Evolutionary conservation across 2,329 filamentous ascomycete species (phyloP), one percentile per base, ranked within the genome.

Genomic region (Chrysoporthe puriensis): DNA sequence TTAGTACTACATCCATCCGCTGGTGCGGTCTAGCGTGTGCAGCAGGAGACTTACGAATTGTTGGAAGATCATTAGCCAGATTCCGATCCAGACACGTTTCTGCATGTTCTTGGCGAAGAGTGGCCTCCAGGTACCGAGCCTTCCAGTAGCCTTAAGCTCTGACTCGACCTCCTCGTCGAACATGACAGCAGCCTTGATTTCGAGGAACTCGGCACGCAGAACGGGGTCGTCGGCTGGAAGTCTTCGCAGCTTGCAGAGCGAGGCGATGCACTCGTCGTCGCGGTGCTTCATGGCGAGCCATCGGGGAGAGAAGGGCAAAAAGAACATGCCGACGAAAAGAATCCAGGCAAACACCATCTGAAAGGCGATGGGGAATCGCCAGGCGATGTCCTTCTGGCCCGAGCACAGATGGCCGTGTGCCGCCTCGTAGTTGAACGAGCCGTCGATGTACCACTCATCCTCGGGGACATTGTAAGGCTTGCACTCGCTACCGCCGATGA

Each of bases 171-270:
- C 70, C 52, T 72, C 68, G 46, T 76, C 74, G 36, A 76, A 74
- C 21, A 73, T 70, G 13, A 72, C 63, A 14, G 71, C 69, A 1
- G 73, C 74, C 36, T 74, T 74, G 66, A 77, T 76, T 64, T 76
- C 74, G 18, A 75, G 71, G 60, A 72, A 74, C 63, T 77, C 75
- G 32, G 72, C 64, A n/a, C 71, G 69, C 36, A 76, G 61, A 9
- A 70, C 54, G 1, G 70, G 69, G 56, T 75, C 69, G 21, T 74
- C 71, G 0, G 56, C 36, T 11, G 70, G 52, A 3, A 74, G 68
- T 9, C 71, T 63, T 16, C 74, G 74, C 32, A 77, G 69, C 32
- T 69, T 67, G 8, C 72, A 72, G 4, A 77, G 65, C 6, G 72
- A 57, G 8, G 64, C 54, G 50, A 73, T 54, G 34, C 71, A 73